Percentiles rank a stretch among this genome's conserved stretches.
Evolutionary conservation across 306 rosid species (phyloP).

Genomic region (Dicorynia guianensis): DNA sequence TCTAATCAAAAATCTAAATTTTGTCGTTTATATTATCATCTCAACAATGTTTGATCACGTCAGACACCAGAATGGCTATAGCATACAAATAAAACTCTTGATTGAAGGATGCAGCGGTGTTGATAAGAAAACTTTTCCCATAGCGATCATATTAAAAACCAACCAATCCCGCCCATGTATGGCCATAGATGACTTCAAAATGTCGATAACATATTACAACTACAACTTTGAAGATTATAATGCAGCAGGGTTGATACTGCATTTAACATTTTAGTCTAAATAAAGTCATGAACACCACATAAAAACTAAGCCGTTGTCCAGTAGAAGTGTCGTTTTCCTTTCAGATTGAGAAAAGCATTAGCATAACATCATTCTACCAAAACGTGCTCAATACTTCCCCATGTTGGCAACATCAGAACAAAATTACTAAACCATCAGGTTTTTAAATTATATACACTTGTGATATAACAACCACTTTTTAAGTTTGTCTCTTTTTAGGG

Average conservation of each 20-base stretch:
- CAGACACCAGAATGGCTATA: conserved; percentile 12
- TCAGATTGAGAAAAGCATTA: background rate
- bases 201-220: background rate
- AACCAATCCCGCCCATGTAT: too few species aligned
- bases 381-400: background rate
- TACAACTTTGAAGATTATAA: background rate
- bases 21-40: background rate
- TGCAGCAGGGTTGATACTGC: too few species aligned
- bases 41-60: background rate
- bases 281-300: background rate
- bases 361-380: background rate
- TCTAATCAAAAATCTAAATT: background rate
- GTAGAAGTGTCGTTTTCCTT: background rate
- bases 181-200: background rate
- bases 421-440: background rate
- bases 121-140: too few species aligned
- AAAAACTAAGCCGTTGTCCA: background rate
- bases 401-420: background rate
- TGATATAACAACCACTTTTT: background rate
- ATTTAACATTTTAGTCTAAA: background rate
- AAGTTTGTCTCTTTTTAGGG: too few species aligned
- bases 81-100: too few species aligned
- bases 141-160: too few species aligned
- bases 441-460: background rate
- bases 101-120: too few species aligned